Evolutionary conservation across 2,329 filamentous ascomycete genomes (phyloP), one percentile per base, ranked within the genome.

Genomic region (Colletotrichum zoysiae): DNA sequence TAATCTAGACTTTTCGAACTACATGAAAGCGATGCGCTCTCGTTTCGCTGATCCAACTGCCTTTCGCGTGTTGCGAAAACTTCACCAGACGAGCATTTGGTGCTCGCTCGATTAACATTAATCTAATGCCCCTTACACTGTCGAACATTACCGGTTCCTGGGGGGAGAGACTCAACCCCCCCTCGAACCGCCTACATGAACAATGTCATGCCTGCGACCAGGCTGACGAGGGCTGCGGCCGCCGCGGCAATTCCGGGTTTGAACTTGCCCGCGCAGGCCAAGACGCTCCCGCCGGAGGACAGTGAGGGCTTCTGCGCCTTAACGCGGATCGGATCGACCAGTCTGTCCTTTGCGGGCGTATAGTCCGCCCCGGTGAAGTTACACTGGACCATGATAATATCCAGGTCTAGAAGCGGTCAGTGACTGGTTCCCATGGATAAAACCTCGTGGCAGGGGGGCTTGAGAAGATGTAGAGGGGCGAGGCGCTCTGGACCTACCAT

Each of bases 331-430:
- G 81, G 79, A 42, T 80, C 73, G 35, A 76, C 82, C 23, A 78
- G 67, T 9, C 69, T 75, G 67, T 84, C 81, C 46, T 79, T 74
- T 33, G 73, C 75, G 0, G 76, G 76, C 6, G 75, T 76, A 69
- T 82, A 84, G 14, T 70, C 71, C 44, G 77, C 62, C 6, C 73
- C 38, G 3, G 77, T 50, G 53, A 84, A 84, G 65, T 78, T 78
- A 74, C 82, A 84, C 12, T 76, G 75, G 8, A 74, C 65, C 76
- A 83, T 78, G 69, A 84, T 82, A 8, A 79, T 70, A 18, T 80
- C 73, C 73, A 83, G 77, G n/a, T 80, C 82, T 84, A 44, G 11
- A 12, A 8, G 3, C 5, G 14, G 62, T 74, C 16, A 73, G 61
- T 42, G 1, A 18, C 26, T 9, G 5, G 23, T 33, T 9, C 30